Base-by-base conservation (phyloP, 257 asterid species). In the Nicotiana attenuata region DNA sequence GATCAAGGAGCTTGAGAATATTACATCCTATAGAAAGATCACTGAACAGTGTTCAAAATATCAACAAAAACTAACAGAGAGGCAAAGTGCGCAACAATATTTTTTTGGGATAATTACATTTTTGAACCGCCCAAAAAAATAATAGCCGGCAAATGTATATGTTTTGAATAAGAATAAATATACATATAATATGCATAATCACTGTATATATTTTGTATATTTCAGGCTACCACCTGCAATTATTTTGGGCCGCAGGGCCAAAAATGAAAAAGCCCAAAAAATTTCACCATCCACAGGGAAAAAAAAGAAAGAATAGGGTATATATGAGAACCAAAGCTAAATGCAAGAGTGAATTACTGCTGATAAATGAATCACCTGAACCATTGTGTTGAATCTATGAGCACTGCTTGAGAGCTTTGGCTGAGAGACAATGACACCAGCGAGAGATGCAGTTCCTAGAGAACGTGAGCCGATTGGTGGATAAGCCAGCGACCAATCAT, bases 401-500 rank as follows among this genome's bases (percentile, higher is more conserved):
- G 92, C 98, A 10, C 98, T 94, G 87, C 85, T 89, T 2, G 97
- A 92, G 38, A 96, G 97, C 92, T 87, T 96, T 13, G 91, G 97
- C 80, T 91, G 97, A 52, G 92, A 91, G 11, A 85, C 28, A 8
- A 80, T 75, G 5, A 81, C 84, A 79, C 91, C 82, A 6, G 83
- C 83, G 8, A 82, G 86, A 4, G 92, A 81, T 35, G 88, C 63
- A 65, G 89, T 68, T 28, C 94, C 89, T 85, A 94, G 86, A 13
- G 90, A 85, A 67, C 97, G 97, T 10, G 93, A 87, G 7, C 94
- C 90, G 26, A 87, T 84, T 0, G 93, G 93, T 2, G 93, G 86
- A 87, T 89, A 89, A 65, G 79, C 60, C 82, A 94, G 90, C 1
- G 87, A 85, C 98, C 99, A 96, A 86, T 94, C 97, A 82, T 94